Evolutionary conservation across 2,329 filamentous ascomycete species (phyloP).

Genomic region (Neopestalotiopsis rosae): DNA sequence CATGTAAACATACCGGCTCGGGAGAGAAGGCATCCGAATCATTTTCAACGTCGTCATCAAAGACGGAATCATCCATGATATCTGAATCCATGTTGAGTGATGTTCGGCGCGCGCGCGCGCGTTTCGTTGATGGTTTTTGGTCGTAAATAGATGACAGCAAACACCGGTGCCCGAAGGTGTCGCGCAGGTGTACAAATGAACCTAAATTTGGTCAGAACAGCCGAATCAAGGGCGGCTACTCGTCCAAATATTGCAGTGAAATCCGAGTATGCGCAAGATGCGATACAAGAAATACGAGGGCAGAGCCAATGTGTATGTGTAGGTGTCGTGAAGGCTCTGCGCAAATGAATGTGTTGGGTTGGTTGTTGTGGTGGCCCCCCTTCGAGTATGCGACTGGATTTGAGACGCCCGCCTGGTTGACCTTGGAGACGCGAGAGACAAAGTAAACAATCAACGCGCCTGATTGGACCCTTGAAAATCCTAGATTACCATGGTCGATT

Average conservation of each 20-base stretch:
- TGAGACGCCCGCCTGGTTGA: constrained; percentile 7
- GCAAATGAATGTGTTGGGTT: constrained; percentile 6
- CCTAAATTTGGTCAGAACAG: not conserved
- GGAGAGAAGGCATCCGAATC: constrained; percentile 66
- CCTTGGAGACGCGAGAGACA: constrained; percentile 8
- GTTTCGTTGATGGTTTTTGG: not conserved
- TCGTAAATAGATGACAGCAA: not conserved
- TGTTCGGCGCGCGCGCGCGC: not conserved
- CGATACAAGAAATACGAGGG: not conserved
- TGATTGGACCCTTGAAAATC: not conserved
- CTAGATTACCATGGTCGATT: constrained; percentile 1
- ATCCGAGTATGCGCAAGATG: not conserved
- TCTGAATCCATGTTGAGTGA: constrained; percentile 59
- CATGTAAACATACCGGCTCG: constrained; percentile 50
- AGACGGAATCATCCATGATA: constrained; percentile 64
- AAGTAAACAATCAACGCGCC: constrained; percentile 14
- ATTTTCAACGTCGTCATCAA: constrained; percentile 51
- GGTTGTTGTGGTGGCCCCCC: constrained; percentile 15
- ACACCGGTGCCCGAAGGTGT: not conserved
- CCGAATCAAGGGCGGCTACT: constrained; percentile 7
- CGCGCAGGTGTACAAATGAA: not conserved
- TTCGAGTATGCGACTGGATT: constrained; percentile 11
- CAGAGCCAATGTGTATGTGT: not conserved
- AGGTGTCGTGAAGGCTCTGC: not conserved
- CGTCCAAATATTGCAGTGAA: not conserved